A percentile compares a stretch with the other conserved stretches of the same genome.
phyloP scores from a whole-genome alignment of 1,284 basidiomycete species.

The Rhodotorula glutinis region DNA sequence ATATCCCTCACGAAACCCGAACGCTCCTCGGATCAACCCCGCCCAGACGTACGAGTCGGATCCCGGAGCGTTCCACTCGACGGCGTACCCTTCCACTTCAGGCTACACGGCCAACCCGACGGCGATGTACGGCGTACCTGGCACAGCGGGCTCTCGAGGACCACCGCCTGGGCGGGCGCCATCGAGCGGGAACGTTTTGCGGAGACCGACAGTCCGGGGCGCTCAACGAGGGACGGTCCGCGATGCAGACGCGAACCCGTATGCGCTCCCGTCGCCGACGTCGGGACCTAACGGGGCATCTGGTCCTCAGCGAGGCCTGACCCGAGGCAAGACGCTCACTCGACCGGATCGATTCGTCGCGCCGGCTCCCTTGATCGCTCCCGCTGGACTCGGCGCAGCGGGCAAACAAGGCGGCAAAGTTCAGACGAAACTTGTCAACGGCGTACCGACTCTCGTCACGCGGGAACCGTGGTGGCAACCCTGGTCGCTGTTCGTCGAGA shows the following conservation, averaged over 20 bases:
- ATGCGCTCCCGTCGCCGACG: slow-evolving; percentile 1
- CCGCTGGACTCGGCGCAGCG: slow-evolving; percentile 48
- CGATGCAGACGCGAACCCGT: slow-evolving; percentile 26
- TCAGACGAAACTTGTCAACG: slow-evolving; percentile 33
- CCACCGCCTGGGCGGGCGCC: background rate
- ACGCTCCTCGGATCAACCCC: slow-evolving; percentile 14
- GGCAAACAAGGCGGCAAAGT: slow-evolving; percentile 25
- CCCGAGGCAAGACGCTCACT: slow-evolving; percentile 88
- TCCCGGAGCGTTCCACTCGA: slow-evolving; percentile 24
- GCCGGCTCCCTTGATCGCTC: slow-evolving; percentile 88
- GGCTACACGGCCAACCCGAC: slow-evolving; percentile 3
- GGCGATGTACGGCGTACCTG: slow-evolving; percentile 9
- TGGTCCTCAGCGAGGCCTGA: slow-evolving; percentile 23
- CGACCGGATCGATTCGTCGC: slow-evolving; percentile 91
- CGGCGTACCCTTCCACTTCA: slow-evolving; percentile 16
- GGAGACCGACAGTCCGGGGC: slow-evolving; percentile 34
- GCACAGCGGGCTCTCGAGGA: background rate
- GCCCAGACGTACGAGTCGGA: slow-evolving; percentile 22
- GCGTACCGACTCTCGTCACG: slow-evolving; percentile 35
- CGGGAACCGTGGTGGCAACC: slow-evolving; percentile 55
- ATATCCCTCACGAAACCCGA: slow-evolving; percentile 11
- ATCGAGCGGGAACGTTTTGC: slow-evolving; percentile 6
- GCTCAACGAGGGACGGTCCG: slow-evolving; percentile 32
- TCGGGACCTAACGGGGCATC: background rate
- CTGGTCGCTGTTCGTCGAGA: slow-evolving; percentile 76